A percentile compares a stretch with the other conserved stretches of the same genome.
Conservation (phyloP, 805 yeast species). For the Yamadazyma phyllophila region DNA sequence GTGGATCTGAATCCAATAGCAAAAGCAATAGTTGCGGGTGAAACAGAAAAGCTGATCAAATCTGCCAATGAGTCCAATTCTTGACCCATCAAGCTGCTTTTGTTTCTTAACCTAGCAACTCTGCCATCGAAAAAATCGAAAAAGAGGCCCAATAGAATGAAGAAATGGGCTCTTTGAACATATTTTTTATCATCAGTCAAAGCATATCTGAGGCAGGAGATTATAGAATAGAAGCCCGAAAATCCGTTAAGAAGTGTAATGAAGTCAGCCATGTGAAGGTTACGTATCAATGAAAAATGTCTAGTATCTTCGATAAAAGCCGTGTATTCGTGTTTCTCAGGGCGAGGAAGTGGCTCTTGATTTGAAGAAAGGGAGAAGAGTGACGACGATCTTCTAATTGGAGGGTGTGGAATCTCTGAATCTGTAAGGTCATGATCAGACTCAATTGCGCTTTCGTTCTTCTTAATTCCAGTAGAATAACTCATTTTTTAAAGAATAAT, state of each 20-base stretch:
- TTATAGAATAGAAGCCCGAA: constrained; percentile 86
- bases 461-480: constrained; percentile 19
- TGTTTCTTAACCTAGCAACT: constrained; percentile 91
- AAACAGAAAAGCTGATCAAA: constrained; percentile 89
- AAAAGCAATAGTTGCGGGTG: constrained; percentile 92
- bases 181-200: constrained; percentile 66
- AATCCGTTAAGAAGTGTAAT: constrained; percentile 93
- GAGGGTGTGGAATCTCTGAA: constrained; percentile 17
- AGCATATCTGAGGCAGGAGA: constrained; percentile 80
- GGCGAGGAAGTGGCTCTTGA: constrained; percentile 61
- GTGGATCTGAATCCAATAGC: constrained; percentile 87
- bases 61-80: constrained; percentile 97
- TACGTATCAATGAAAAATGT: constrained; percentile 82
- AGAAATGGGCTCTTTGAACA: constrained; percentile 84
- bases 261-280: constrained; percentile 92
- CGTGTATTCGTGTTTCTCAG: constrained; percentile 71
- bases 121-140: constrained; percentile 97
- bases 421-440: constrained; percentile 35
- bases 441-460: constrained; percentile 34
- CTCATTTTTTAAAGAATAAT: constrained; percentile 8
- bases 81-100: constrained; percentile 92
- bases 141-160: constrained; percentile 86
- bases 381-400: constrained; percentile 53
- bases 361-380: constrained; percentile 49
- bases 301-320: constrained; percentile 80